These are phyloP conservation scores for Hemisphaericaspora lyxosophila DNA, from an alignment of 1,139 yeast species.

Conservation along the genomic window DNA sequence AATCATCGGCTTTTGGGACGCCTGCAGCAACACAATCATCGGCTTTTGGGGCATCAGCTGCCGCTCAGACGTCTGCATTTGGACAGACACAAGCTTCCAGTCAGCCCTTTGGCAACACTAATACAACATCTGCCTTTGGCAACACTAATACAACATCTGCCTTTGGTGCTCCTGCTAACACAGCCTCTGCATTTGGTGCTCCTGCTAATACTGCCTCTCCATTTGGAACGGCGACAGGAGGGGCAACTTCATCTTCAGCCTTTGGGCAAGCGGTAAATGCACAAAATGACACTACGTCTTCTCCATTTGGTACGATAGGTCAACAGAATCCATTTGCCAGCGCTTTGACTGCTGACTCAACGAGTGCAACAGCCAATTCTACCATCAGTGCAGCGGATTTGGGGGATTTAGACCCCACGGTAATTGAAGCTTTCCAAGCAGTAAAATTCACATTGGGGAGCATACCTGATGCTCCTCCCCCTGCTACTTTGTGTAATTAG, in stretches of 20 bases:
- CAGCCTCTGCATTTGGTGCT: slow-evolving; percentile 7
- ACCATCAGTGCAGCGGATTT: slow-evolving; percentile 13
- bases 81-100: slow-evolving; percentile 14
- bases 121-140: slow-evolving; percentile 5
- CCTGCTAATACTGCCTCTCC: slow-evolving; percentile 6
- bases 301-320: slow-evolving; percentile 9
- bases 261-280: slow-evolving; percentile 5
- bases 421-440: slow-evolving; percentile 52
- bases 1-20: slow-evolving; percentile 5
- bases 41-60: slow-evolving; percentile 14
- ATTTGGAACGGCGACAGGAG: slow-evolving; percentile 8
- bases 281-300: slow-evolving; percentile 2
- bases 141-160: slow-evolving; percentile 8
- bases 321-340: slow-evolving; percentile 13
- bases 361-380: not conserved
- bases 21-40: slow-evolving; percentile 7
- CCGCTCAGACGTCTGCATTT: slow-evolving; percentile 10
- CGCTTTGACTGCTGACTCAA: slow-evolving; percentile 2
- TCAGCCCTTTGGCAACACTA: not conserved
- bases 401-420: slow-evolving; percentile 40
- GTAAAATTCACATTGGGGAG: slow-evolving; percentile 57
- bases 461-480: slow-evolving; percentile 83
- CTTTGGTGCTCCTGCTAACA: slow-evolving; percentile 4
- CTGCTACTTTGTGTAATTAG: slow-evolving; percentile 31
- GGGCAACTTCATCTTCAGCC: slow-evolving; percentile 5